Conservation (phyloP, 495 filamentous ascomycete species). For the Penicillium turbatum region DNA sequence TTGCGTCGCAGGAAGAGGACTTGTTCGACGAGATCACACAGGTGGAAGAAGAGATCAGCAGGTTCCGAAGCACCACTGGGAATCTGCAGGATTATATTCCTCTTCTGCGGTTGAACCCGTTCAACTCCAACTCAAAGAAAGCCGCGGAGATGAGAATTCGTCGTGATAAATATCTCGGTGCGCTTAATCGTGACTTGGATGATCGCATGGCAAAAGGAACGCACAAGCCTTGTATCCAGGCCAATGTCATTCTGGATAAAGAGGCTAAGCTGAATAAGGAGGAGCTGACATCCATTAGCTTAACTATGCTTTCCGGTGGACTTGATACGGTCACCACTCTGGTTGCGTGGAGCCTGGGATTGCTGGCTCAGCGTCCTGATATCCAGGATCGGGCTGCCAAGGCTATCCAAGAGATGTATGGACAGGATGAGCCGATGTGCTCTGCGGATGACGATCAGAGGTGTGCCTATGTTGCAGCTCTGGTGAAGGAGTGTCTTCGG, state of each 20-base stretch:
- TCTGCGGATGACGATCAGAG: conserved; percentile 58
- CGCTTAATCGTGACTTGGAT: conserved; percentile 50
- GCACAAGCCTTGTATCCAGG: conserved; percentile 60
- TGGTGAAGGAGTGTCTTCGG: conserved; percentile 57
- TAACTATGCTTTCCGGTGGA: conserved; percentile 60
- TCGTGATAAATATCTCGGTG: conserved; percentile 54
- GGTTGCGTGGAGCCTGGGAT: conserved; percentile 58
- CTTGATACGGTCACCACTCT: conserved; percentile 61
- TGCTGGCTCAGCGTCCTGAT: conserved; percentile 54
- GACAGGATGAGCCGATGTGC: conserved; percentile 50
- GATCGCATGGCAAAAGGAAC: conserved; percentile 55
- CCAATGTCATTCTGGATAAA: conserved; percentile 58
- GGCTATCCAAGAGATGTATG: conserved; percentile 53
- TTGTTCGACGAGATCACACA: conserved; percentile 60
- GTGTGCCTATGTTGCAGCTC: conserved; percentile 54
- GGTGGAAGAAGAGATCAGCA: conserved; percentile 57
- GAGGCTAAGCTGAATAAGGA: conserved; percentile 54
- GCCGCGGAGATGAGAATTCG: conserved; percentile 56
- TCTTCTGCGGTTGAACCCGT: conserved; percentile 53
- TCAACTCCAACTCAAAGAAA: conserved; percentile 46
- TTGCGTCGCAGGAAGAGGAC: conserved; percentile 52
- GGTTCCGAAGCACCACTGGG: conserved; percentile 55
- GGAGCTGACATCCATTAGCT: conserved; percentile 58
- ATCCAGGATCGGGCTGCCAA: conserved; percentile 56
- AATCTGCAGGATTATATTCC: conserved; percentile 65